These are phyloP conservation scores for Pythium utonaiense DNA, from an alignment of 352 stramenopile species.

Conservation along the genomic window DNA sequence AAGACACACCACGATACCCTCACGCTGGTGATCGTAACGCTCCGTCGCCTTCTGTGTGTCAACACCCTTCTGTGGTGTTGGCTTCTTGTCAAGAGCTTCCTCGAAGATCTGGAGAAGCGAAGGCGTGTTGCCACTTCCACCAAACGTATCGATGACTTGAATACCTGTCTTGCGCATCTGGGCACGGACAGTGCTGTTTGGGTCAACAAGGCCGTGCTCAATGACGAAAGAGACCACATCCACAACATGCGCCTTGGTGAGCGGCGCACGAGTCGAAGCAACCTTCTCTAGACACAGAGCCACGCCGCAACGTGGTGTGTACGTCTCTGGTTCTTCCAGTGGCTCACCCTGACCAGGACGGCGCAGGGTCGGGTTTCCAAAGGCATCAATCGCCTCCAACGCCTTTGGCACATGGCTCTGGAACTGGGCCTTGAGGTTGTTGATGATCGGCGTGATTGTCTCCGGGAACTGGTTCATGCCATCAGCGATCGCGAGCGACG, in stretches of 20 bases:
- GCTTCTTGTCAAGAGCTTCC: constrained; percentile 61
- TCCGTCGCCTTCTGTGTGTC: constrained; percentile 34
- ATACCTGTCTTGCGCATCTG: constrained; percentile 87
- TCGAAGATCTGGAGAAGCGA: constrained; percentile 74
- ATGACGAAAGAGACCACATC: constrained; percentile 78
- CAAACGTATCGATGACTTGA: constrained; percentile 68
- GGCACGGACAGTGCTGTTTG: constrained; percentile 62
- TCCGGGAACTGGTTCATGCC: constrained; percentile 81
- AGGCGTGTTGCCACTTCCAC: constrained; percentile 59
- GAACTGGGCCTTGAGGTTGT: constrained; percentile 72
- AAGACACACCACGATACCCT: constrained; percentile 89
- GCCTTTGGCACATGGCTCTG: constrained; percentile 49
- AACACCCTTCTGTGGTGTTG: constrained; percentile 40
- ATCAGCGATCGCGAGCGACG: constrained; percentile 69
- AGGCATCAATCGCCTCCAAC: constrained; percentile 56
- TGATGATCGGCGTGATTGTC: constrained; percentile 58
- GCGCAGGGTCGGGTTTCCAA: constrained; percentile 70
- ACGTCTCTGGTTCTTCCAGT: constrained; percentile 52
- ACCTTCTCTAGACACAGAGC: constrained; percentile 75
- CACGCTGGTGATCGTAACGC: constrained; percentile 86
- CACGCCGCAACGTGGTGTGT: constrained; percentile 70
- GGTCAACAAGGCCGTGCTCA: constrained; percentile 68
- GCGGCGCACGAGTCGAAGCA: constrained; percentile 30
- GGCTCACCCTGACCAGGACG: constrained; percentile 46
- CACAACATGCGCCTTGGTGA: constrained; percentile 63